Evolutionary conservation across 345 rosid species (phyloP).

Genomic region (Eucalyptus globulus): DNA sequence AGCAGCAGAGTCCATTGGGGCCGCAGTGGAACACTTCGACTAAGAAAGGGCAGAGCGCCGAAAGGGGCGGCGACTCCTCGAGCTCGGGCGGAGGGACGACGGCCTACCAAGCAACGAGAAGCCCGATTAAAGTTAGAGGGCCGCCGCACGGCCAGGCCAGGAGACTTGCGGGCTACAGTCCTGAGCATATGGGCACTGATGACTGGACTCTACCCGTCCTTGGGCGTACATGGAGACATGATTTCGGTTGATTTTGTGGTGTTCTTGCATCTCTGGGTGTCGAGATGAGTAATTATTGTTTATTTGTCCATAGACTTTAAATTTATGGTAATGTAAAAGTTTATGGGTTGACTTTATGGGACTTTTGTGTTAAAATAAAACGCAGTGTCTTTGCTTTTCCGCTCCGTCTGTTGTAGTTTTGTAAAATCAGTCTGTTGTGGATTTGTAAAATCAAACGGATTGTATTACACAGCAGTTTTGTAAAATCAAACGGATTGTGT

Average conservation of each 20-base stretch:
- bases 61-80: constrained; percentile 54
- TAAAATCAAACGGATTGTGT: neutral
- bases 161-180: constrained; percentile 16
- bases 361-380: neutral
- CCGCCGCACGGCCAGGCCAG: constrained; percentile 1
- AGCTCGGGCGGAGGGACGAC: constrained; percentile 50
- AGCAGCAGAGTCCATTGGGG: constrained; percentile 10
- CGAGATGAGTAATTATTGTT: neutral
- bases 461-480: neutral
- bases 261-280: neutral
- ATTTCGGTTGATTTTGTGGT: constrained; percentile 4
- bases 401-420: neutral
- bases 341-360: neutral
- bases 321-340: neutral
- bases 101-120: constrained; percentile 30
- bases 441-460: neutral
- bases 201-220: constrained; percentile 33
- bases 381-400: neutral
- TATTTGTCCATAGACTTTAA: neutral
- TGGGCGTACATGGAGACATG: constrained; percentile 44
- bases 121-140: constrained; percentile 40
- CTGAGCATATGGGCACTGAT: constrained; percentile 20
- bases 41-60: constrained; percentile 23
- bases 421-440: neutral
- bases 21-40: constrained; percentile 82